Base-by-base conservation (phyloP, 2,329 filamentous ascomycete species). In the Trichoderma asperellum region DNA sequence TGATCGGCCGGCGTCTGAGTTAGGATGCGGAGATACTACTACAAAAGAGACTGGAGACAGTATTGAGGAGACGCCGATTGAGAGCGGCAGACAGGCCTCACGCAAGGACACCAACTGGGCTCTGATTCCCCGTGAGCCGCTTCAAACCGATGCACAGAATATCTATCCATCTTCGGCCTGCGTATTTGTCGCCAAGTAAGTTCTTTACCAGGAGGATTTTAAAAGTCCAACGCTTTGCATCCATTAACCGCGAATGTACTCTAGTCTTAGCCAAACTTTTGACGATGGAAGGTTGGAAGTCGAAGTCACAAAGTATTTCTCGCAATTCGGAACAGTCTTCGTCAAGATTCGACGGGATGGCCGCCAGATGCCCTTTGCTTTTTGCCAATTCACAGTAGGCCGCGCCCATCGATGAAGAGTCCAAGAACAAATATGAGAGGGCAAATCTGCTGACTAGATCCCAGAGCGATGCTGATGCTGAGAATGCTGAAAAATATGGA, bases 141-240 rank as follows among this genome's bases (percentile, higher is more conserved):
- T 64, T 34, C 72, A 65, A 35, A 76, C 83, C 2, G 85, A 88
- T 73, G 83, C 86, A 4, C 87, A 89, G 74, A 78, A 78, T 0
- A 78, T 84, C 43, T 87, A 86, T 65, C 83, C 86, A 0, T 81
- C 87, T 0, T 83, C 82, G 8, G 85, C 86, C 49, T 90, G 88
- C 74, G 82, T 90, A 43, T 91, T 91, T 73, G 87, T 89, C 47
- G 89, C 88, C 37, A 91, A 91, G 89, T 90, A 82, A 81, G 86
- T 81, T 59, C 52, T n/a, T 18, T 53, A 14, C 27, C 40, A 8
- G 7, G 18, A 4, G 34, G 6, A 58, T 14, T 53, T 52, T 24
- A 35, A 14, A 6, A 40, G 21, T 6, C 4, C 5, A 34, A 5
- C 24, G 5, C 16, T 16, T 4, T 24, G 18, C 37, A 2, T 49